Evolutionary conservation across 176 grass and related monocot genomes (phyloP).

Genomic region (Echinochloa phyllopogon): DNA sequence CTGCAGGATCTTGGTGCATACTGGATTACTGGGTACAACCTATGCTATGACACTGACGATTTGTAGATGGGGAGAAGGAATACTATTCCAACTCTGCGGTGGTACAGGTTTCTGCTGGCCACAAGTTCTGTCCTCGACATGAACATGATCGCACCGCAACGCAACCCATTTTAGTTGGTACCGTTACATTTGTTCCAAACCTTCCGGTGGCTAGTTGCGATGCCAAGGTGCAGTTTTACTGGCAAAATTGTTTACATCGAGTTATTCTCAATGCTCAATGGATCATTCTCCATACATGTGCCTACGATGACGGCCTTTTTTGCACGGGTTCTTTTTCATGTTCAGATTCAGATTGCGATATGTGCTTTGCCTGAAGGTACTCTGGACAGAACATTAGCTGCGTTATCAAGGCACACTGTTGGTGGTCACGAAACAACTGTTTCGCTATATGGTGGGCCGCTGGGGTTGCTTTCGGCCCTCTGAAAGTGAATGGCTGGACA

Average conservation of each 20-base stretch:
- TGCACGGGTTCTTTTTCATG: background rate
- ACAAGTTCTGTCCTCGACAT: slow-evolving; percentile 50
- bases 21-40: background rate
- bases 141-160: slow-evolving; percentile 39
- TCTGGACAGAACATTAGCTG: background rate
- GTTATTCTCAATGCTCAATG: background rate
- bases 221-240: slow-evolving; percentile 40
- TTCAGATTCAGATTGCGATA: background rate
- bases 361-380: background rate
- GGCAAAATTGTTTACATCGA: background rate
- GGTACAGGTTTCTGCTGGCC: slow-evolving; percentile 30
- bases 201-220: slow-evolving; percentile 7
- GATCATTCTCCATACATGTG: slow-evolving; percentile 4
- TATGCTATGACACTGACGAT: background rate
- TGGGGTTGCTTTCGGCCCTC: background rate
- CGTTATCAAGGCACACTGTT: background rate
- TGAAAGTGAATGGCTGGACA: background rate
- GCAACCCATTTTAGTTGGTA: slow-evolving; percentile 41
- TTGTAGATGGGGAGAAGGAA: too few relatives aligned
- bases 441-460: background rate
- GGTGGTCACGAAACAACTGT: background rate
- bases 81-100: too few relatives aligned
- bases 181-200: slow-evolving; percentile 36
- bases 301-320: too few relatives aligned
- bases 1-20: background rate